A percentile compares a stretch with the other conserved stretches of the same genome.
phyloP scores from a whole-genome alignment of 768 basidiomycete genomes.

The Leccinum imitatum region DNA sequence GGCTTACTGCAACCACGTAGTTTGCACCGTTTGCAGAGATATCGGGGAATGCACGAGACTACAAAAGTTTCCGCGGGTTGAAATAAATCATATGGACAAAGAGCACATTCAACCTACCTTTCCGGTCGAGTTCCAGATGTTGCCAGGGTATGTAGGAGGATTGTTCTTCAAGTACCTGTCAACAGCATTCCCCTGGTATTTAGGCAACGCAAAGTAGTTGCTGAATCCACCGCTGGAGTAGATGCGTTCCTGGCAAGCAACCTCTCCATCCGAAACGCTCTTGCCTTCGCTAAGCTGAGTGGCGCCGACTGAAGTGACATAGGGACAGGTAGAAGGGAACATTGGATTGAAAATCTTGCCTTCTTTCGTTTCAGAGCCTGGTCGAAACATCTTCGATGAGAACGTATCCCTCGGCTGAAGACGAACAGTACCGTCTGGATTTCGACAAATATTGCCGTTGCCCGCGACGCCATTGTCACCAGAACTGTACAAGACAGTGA shows the following conservation, averaged over 20 bases:
- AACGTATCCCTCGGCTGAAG: neutral
- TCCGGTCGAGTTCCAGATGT: conserved; percentile 48
- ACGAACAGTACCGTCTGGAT: conserved; percentile 33
- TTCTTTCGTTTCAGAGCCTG: conserved; percentile 38
- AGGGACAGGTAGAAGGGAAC: conserved; percentile 55
- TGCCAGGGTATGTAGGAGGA: conserved; percentile 41
- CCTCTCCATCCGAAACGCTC: conserved; percentile 43
- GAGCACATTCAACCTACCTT: conserved; percentile 21
- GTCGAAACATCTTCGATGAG: neutral
- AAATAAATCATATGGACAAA: neutral
- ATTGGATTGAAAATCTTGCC: conserved; percentile 60
- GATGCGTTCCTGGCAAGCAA: conserved; percentile 46
- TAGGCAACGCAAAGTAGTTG: conserved; percentile 52
- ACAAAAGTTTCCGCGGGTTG: neutral
- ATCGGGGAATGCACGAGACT: conserved; percentile 61
- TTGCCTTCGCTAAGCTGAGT: conserved; percentile 47
- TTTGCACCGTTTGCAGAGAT: conserved; percentile 53
- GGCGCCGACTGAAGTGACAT: conserved; percentile 66
- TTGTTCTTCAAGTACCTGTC: conserved; percentile 40
- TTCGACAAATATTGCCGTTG: conserved; percentile 34
- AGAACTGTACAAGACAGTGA: conserved; percentile 42
- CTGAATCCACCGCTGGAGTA: conserved; percentile 55
- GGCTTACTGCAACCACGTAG: conserved; percentile 22
- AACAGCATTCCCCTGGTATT: conserved; percentile 54
- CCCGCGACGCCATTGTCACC: conserved; percentile 45